Conservation (phyloP, 2,329 filamentous ascomycete genomes). For the Alternaria sp. region DNA sequence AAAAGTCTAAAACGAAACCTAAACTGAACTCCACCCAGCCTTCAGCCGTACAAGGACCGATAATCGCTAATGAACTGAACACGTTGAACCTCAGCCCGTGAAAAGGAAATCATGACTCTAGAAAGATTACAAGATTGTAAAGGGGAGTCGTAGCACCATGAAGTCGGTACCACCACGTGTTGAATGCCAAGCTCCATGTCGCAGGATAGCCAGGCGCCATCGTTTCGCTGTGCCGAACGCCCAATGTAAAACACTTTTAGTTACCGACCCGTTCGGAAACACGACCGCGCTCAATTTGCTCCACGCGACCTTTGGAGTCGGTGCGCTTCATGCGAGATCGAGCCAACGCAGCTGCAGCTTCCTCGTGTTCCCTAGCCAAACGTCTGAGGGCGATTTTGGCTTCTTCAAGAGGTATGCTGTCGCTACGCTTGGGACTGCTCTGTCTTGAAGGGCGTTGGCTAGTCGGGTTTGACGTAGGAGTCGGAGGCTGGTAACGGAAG, state of each 20-base stretch:
- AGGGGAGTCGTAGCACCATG: neutral
- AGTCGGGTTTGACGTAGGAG: conserved; percentile 23
- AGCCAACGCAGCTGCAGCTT: conserved; percentile 25
- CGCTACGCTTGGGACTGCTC: conserved; percentile 36
- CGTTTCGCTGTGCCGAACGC: neutral
- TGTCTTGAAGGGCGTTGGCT: conserved; percentile 35
- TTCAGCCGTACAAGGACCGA: neutral
- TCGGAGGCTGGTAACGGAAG: conserved; percentile 30
- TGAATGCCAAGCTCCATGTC: neutral
- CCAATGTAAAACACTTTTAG: conserved; percentile 9
- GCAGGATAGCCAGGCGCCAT: neutral
- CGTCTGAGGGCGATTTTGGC: conserved; percentile 34
- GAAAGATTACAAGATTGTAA: neutral
- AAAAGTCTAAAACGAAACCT: neutral
- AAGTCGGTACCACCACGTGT: neutral
- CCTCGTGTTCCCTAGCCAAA: conserved; percentile 38
- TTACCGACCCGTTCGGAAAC: conserved; percentile 19
- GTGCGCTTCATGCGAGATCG: conserved; percentile 16
- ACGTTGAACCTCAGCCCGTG: neutral
- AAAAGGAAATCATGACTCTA: neutral
- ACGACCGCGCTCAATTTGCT: conserved; percentile 29
- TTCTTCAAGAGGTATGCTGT: conserved; percentile 39
- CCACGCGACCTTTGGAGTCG: conserved; percentile 17
- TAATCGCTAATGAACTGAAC: neutral
- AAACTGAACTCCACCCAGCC: neutral